These are phyloP conservation scores for Drosera capensis DNA, from an alignment of 148 eudicot genomes.

Conservation along the genomic window DNA sequence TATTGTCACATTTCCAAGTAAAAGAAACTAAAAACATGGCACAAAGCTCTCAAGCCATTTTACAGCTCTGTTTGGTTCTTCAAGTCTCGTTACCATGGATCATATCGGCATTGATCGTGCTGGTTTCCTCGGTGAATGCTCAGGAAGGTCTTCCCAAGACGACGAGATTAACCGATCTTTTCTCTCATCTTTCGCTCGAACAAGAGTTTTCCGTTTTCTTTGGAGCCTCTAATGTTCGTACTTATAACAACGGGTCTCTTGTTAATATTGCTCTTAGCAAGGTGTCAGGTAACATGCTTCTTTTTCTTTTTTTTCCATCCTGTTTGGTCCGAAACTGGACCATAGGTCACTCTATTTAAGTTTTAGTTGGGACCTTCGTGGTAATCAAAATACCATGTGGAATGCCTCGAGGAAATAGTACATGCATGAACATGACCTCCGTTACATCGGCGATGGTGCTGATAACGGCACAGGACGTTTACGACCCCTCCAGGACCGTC, in stretches of 20 bases:
- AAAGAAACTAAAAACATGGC: constrained; percentile 20
- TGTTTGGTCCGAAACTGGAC: neutral
- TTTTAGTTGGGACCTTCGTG: no score
- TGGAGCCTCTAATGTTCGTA: constrained; percentile 42
- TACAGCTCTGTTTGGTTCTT: neutral
- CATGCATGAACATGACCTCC: no score
- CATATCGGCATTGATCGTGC: constrained; percentile 4
- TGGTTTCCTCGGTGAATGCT: constrained; percentile 20
- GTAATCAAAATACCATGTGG: no score
- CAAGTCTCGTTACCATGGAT: constrained; percentile 6
- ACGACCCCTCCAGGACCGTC: no score
- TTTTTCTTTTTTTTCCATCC: neutral
- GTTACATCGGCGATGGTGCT: no score
- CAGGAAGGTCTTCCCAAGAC: constrained; percentile 28
- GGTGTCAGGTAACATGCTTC: constrained; percentile 28
- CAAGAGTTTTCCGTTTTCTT: constrained; percentile 32
- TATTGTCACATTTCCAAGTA: neutral
- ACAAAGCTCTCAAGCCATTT: neutral
- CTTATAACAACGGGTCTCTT: constrained; percentile 41
- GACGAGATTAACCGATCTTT: constrained; percentile 34
- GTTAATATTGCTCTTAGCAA: constrained; percentile 51
- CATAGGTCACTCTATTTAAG: neutral
- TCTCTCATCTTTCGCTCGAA: constrained; percentile 26
- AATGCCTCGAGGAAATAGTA: no score
- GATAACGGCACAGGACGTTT: no score